A percentile compares a stretch with the other conserved stretches of the same genome.
Evolutionary conservation across 345 rosid species (phyloP).

Genomic region (Eucalyptus caleyi): DNA sequence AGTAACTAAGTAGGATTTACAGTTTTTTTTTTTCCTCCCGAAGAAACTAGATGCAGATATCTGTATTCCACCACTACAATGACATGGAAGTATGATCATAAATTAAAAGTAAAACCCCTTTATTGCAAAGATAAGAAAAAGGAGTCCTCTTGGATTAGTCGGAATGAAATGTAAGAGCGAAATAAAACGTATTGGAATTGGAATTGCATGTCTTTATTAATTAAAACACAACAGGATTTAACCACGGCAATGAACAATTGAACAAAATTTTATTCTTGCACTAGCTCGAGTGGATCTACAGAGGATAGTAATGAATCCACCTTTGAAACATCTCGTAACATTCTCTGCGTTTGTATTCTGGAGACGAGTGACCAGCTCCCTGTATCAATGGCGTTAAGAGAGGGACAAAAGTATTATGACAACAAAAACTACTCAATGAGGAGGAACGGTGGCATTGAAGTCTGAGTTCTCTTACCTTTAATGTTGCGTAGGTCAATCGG

Average conservation of each 20-base stretch:
- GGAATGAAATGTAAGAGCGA: neutral
- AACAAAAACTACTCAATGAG: neutral
- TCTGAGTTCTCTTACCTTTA: neutral
- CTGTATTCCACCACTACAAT: neutral
- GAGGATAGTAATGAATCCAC: slow-evolving; percentile 18
- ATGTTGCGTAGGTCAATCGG: slow-evolving; percentile 1
- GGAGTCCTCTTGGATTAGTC: neutral
- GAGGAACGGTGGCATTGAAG: neutral
- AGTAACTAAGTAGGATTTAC: neutral
- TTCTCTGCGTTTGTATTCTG: slow-evolving; percentile 5
- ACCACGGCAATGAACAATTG: neutral
- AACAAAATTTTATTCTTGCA: neutral
- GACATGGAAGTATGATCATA: neutral
- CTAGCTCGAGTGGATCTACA: neutral
- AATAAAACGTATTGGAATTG: neutral
- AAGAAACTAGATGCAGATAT: neutral
- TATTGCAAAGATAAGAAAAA: neutral
- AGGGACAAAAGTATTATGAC: neutral
- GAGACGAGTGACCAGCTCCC: slow-evolving; percentile 21
- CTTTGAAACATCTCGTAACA: slow-evolving; percentile 16
- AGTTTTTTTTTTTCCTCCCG: too few relatives aligned
- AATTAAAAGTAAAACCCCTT: neutral
- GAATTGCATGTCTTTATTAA: too few relatives aligned
- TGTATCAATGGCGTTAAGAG: neutral
- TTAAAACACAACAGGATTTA: neutral